Base-by-base conservation (phyloP, 1,284 basidiomycete genomes). In the Papiliotrema laurentii region DNA sequence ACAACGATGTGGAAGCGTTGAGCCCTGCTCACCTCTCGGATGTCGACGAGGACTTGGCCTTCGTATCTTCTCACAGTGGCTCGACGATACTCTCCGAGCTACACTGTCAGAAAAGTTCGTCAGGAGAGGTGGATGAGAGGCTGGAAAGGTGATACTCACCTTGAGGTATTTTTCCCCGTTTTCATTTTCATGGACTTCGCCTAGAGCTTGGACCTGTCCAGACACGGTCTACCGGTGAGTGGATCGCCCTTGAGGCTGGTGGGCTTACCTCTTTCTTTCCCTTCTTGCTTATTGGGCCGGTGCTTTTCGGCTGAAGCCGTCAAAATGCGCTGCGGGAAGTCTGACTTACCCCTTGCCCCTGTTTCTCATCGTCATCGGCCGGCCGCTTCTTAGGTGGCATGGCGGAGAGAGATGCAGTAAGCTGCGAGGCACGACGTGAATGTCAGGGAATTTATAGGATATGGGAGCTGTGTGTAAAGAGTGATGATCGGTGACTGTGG, bases 51-150 rank as follows among this genome's bases (percentile, higher is more conserved):
- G 2, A 77, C 60, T n/a, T 72, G 71, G 27, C 79, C 83, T 71
- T 89, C 89, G 79, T 86, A 91, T 31, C 69, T 69, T 27, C 82
- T 76, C 2, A 89, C 83, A 0, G 84, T 81, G 1, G 79, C 83
- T 16, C 86, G 82, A 64, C 80, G 82, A 63, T 82, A 85, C 25
- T 61, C 50, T 14, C 52, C 28, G 34, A 54, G 18, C 50, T 59
- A 26, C 24, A 19, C 27, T 14, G 35, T 33, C 39, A 46, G 35
- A 13, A 11, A 10, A 18, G n/a, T n/a, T n/a, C n/a, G 36, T 19
- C 10, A 13, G 36, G 19, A 21, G 39, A 11, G 7, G 26, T 14
- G 7, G 10, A 22, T 9, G 36, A 38, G 36, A 38, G 9, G 9
- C 36, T 21, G 31, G 27, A 6, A 19, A 28, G 14, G 35, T 10